Base-by-base conservation (phyloP, 371 early-diverging fungal species). In the Mortierella sp. region DNA sequence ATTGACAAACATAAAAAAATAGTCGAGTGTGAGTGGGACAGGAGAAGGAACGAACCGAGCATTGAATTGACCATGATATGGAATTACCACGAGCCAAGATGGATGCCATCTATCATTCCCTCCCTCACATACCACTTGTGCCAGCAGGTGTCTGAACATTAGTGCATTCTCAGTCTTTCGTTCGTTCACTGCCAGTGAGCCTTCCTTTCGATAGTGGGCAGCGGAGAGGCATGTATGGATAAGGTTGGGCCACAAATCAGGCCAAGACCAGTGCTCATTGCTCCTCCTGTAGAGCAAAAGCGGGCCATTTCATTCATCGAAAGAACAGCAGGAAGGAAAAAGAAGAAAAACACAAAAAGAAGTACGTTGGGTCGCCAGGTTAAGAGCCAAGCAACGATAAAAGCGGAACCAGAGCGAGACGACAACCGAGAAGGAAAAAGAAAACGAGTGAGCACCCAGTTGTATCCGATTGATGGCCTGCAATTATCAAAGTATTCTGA, bases 281-380 rank as follows among this genome's bases (percentile, higher is more conserved):
- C 61, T 58, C 61, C 31, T 19, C 37, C 61, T 58, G 61, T 61
- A 61, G 61, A 61, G 61, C 61, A 61, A 39, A n/a, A 61, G 61
- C 61, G 34, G 37, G 22, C 61, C 61, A 34, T 29, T 61, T 19
- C 6, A 61, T 8, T 19, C 61, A 61, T 34, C 43, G 41, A 65
- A 29, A 65, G 65, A 43, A 65, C 29, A 29, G 43, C 10, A 64
- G 22, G 64, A 64, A 41, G 41, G 24, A 41, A 43, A 41, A 26
- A 19, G 3, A 64, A 26, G 40, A 64, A 64, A 40, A 41, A 39
- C n/a, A 40, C 14, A 4, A 40, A 58, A 24, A 29, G 11, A 11
- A 26, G 55, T 52, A 26, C 52, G 26, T 61, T 29, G 58, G 55
- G 58, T 58, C 9, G 58, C 34, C 58, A 58, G 58, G 58, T 14